Conservation (phyloP, 768 basidiomycete genomes). For the Naganishia vaughanmartiniae region DNA sequence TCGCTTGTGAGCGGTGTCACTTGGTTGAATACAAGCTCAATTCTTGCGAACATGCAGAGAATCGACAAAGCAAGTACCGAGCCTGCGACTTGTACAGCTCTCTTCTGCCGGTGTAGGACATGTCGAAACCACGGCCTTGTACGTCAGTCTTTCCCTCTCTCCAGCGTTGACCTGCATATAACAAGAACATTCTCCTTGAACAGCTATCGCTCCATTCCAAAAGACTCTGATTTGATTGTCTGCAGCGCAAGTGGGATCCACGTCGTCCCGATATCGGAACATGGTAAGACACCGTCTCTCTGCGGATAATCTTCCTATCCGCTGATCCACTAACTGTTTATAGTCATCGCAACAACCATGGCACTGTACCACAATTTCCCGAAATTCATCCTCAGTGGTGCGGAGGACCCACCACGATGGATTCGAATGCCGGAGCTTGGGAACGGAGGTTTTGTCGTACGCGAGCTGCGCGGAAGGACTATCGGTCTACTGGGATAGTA, state of each 20-base stretch:
- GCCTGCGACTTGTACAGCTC: conserved; percentile 34
- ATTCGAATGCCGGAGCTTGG: conserved; percentile 11
- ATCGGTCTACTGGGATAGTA: conserved; percentile 36
- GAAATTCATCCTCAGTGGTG: conserved; percentile 27
- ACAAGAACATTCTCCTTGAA: too few species aligned
- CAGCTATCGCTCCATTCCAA: conserved; percentile 26
- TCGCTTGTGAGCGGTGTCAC: background rate
- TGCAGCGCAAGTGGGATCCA: conserved; percentile 35
- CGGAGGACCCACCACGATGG: background rate
- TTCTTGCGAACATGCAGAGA: conserved; percentile 4
- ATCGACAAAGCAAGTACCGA: conserved; percentile 31
- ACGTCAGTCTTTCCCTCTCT: background rate
- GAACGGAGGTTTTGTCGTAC: conserved; percentile 21
- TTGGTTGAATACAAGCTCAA: background rate
- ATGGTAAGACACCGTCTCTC: background rate
- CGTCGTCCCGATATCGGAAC: conserved; percentile 32
- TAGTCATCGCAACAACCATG: conserved; percentile 33
- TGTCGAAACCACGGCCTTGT: conserved; percentile 22
- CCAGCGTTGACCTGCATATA: too few species aligned
- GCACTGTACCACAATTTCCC: conserved; percentile 33
- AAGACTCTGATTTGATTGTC: conserved; percentile 24
- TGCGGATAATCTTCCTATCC: background rate
- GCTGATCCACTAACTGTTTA: too few species aligned
- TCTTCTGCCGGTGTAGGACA: conserved; percentile 32
- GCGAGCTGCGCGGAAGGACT: conserved; percentile 33